A percentile compares a stretch with the other conserved stretches of the same genome.
Conservation (phyloP, 805 yeast species). For the Lachancea quebecensis region DNA sequence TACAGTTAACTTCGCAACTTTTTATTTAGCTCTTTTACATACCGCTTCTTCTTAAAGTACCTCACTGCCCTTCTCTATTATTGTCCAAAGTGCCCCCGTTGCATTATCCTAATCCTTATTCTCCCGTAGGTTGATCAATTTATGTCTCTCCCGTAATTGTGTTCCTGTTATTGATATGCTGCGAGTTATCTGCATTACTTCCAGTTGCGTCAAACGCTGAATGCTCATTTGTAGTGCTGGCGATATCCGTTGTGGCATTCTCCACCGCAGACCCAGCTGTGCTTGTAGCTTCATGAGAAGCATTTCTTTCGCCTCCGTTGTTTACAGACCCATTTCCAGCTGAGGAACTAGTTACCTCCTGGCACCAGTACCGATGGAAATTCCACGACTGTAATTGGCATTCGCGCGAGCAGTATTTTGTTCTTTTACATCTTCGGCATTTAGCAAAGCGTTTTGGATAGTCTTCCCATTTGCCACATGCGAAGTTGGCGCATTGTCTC, state of each 20-base stretch:
- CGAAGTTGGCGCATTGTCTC: conserved; percentile 89
- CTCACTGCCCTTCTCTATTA: too few relatives aligned
- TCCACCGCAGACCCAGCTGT: conserved; percentile 1
- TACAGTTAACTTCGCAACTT: too few relatives aligned
- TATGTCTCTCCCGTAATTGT: background rate
- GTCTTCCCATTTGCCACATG: conserved; percentile 91
- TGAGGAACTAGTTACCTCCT: conserved; percentile 35
- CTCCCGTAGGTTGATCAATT: too few relatives aligned
- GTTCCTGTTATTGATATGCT: background rate
- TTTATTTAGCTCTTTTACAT: too few relatives aligned
- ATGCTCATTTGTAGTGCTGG: conserved; percentile 2
- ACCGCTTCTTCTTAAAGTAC: too few relatives aligned
- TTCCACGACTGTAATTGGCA: conserved; percentile 92
- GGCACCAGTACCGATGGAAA: conserved; percentile 93
- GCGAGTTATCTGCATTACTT: conserved; percentile 1
- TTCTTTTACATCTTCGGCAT: conserved; percentile 87
- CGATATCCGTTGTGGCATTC: background rate
- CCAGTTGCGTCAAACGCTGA: conserved; percentile 3
- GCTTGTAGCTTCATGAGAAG: conserved; percentile 3
- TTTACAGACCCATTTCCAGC: conserved; percentile 2
- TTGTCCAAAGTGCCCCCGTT: too few relatives aligned
- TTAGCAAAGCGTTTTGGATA: conserved; percentile 89
- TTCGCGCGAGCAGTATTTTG: conserved; percentile 88
- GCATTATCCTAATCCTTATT: too few relatives aligned
- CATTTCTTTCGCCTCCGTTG: conserved; percentile 3